Percentiles rank a stretch among this genome's conserved stretches.
Evolutionary conservation across 768 basidiomycete genomes (phyloP).

Genomic region (Termitomyces sp.): DNA sequence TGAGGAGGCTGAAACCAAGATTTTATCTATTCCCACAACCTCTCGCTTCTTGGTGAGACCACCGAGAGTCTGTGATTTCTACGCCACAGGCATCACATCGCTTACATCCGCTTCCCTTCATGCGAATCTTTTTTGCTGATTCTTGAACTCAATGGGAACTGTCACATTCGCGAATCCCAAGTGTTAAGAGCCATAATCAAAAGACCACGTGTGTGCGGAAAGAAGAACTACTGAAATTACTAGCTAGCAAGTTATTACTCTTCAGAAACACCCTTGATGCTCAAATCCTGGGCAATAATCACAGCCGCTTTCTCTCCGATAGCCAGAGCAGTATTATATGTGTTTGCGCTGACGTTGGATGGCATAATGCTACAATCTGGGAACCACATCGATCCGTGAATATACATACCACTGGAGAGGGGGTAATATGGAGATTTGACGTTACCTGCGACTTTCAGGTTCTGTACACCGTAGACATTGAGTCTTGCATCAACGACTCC

Average conservation of each 20-base stretch:
- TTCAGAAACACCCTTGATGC: constrained; percentile 17
- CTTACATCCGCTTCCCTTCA: not conserved
- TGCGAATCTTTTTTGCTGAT: not conserved
- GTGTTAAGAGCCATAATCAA: not conserved
- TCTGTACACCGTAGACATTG: constrained; percentile 54
- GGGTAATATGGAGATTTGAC: constrained; percentile 1
- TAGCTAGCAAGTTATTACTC: not conserved
- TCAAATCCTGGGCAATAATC: constrained; percentile 51
- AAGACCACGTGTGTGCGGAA: not conserved
- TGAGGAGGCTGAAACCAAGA: no score
- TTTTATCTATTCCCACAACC: no score
- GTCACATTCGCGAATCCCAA: not conserved
- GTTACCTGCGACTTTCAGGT: constrained; percentile 54
- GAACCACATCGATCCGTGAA: not conserved
- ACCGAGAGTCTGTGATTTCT: not conserved
- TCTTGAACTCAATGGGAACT: not conserved
- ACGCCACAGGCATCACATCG: not conserved
- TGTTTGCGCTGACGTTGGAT: constrained; percentile 34
- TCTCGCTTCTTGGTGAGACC: no score
- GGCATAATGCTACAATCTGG: constrained; percentile 35
- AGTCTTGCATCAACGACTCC: constrained; percentile 61
- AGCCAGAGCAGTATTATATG: constrained; percentile 34
- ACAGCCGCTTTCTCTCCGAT: constrained; percentile 60
- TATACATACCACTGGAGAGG: not conserved
- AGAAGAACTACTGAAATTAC: not conserved